Conservation (phyloP, 257 asterid species). For the Nicotiana knightiana region DNA sequence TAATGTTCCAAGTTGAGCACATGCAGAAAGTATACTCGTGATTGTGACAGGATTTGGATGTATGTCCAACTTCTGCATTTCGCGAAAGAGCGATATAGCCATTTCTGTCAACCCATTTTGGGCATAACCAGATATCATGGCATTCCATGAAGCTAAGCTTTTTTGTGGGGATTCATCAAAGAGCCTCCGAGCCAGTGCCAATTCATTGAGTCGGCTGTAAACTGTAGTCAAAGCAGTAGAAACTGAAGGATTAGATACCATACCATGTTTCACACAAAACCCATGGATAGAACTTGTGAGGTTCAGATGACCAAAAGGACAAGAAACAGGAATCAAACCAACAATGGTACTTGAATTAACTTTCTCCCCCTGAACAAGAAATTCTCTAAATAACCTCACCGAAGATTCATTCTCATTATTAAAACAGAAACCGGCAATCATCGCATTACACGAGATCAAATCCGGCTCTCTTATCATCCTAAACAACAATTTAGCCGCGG, state of each 20-base stretch:
- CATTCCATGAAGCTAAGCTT: constrained; percentile 78
- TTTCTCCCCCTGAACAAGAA: constrained; percentile 42
- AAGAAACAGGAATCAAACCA: constrained; percentile 67
- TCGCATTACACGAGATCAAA: constrained; percentile 65
- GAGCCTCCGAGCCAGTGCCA: constrained; percentile 52
- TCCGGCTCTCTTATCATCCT: constrained; percentile 53
- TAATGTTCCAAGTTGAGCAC: constrained; percentile 85
- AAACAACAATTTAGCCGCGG: constrained; percentile 51
- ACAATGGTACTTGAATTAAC: constrained; percentile 65
- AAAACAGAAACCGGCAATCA: constrained; percentile 63
- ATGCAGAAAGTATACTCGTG: constrained; percentile 83
- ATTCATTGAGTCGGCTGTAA: constrained; percentile 63
- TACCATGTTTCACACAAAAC: constrained; percentile 50
- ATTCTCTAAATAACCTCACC: constrained; percentile 47
- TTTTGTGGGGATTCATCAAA: constrained; percentile 62
- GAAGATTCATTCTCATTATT: constrained; percentile 44
- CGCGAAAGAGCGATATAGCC: constrained; percentile 67
- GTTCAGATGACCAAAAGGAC: constrained; percentile 63
- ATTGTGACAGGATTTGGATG: constrained; percentile 73
- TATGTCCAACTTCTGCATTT: constrained; percentile 72
- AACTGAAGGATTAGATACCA: constrained; percentile 43
- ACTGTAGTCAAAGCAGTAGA: constrained; percentile 77
- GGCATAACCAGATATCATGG: constrained; percentile 91
- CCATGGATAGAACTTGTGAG: constrained; percentile 53
- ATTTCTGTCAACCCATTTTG: constrained; percentile 72